These are phyloP conservation scores for Myxozyma geophila DNA, from an alignment of 805 yeast genomes.

Conservation along the genomic window DNA sequence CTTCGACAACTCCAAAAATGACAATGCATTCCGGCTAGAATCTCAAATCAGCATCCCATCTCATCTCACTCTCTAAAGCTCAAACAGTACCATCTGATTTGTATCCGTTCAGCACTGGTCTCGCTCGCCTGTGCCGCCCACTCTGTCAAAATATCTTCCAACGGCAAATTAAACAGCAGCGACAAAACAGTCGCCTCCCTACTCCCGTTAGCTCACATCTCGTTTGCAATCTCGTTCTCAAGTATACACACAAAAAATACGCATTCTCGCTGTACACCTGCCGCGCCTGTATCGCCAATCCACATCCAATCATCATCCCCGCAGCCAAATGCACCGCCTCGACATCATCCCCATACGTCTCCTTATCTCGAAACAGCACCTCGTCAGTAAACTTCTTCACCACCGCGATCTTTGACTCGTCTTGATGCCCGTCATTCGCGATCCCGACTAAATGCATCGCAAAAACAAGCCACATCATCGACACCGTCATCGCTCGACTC, in stretches of 20 bases:
- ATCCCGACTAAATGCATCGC: constrained; percentile 27
- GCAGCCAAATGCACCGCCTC: constrained; percentile 35
- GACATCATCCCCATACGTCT: constrained; percentile 34
- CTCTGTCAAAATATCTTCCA: constrained; percentile 14
- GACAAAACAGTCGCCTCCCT: constrained; percentile 33
- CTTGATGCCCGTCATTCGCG: neutral
- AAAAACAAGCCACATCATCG: constrained; percentile 32
- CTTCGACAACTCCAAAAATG: constrained; percentile 11
- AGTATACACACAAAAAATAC: constrained; percentile 24
- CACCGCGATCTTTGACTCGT: constrained; percentile 4
- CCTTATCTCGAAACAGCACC: constrained; percentile 27
- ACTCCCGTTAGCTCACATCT: neutral
- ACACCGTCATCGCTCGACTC: constrained; percentile 31
- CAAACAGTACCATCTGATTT: constrained; percentile 20
- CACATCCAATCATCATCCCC: constrained; percentile 35
- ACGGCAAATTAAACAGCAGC: constrained; percentile 20
- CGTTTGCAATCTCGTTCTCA: too few species aligned
- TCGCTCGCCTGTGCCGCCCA: constrained; percentile 26
- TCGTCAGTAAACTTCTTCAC: constrained; percentile 24
- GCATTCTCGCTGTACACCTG: constrained; percentile 22
- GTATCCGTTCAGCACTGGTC: constrained; percentile 15
- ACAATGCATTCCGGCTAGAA: constrained; percentile 25
- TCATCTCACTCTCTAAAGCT: neutral
- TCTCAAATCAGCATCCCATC: neutral
- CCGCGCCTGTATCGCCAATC: constrained; percentile 22